Evolutionary conservation across 2,329 filamentous ascomycete genomes (phyloP), one percentile per base, ranked within the genome.

Genomic region (Aspergillus persii): DNA sequence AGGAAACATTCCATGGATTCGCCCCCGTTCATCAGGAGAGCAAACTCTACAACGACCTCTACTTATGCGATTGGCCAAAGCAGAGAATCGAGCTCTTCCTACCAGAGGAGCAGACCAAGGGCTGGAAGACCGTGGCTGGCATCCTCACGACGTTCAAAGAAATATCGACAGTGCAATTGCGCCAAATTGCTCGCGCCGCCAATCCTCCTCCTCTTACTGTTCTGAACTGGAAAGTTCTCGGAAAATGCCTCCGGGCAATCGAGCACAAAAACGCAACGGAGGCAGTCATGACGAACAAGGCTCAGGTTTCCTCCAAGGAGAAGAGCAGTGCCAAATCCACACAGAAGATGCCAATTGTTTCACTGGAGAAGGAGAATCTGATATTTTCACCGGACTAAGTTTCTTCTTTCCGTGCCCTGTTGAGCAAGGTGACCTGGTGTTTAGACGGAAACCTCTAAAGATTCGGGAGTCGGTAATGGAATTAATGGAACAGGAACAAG

Each of bases 91-190:
- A 68, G 51, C 31, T 74, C 7, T 61, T 60, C 4, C 51, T 74
- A 3, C 71, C 71, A 0, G 63, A 59, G 30, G 55, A 61, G 23
- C 59, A 68, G 15, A 62, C 67, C 33, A 60, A 60, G 12, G 61
- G 63, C 2, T 72, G 68, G 70, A 69, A 65, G 58, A 72, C 69
- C 0, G 67, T 68, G n/a, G 67, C 68, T 1, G 54, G 73, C 29
- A 66, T 72, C n/a, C 53, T 71, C 39, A 61, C 55, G 56, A 70
- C 70, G 0, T 73, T 70, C 27, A 58, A 64, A 11, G 61, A 62
- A 27, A 68, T 73, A 27, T 60, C 63, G 1, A 31, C 54, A 3
- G 60, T 59, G 4, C 66, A 66, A 12, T 69, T 66, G 66, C 62
- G 65, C 36, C 58, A 62, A 18, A 56, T 74, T 30, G 60, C 65